Base-by-base conservation (phyloP, 495 filamentous ascomycete genomes). In the Penicillium cataractarum region DNA sequence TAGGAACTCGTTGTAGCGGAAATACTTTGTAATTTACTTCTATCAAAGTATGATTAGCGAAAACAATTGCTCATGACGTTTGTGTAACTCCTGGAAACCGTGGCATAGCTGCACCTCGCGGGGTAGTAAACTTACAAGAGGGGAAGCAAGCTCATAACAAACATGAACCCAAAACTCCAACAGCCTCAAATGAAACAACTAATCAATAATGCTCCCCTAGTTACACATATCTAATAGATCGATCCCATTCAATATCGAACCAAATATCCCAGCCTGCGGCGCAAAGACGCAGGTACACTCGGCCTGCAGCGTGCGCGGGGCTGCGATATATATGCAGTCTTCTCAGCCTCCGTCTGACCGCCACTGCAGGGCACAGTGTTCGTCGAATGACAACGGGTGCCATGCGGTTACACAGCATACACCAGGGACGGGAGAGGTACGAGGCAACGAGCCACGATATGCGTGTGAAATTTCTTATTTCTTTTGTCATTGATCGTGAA, bases 281-380 rank as follows among this genome's bases (percentile, higher is more conserved):
- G 52, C 57, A 55, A 55, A 40, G 24, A 67, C 57, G 69, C 69
- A 71, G 69, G 69, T 71, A 71, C 65, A 31, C 46, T 24, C 35
- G 33, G 33, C 27, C 39, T 33, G 31, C 42, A 53, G 60, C 35
- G 32, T 44, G 57, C 44, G 31, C 21, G 40, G 42, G 48, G 58
- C 42, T 46, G 39, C 10, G 12, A 22, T 10, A 65, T 61, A 61
- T 52, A 64, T 24, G 19, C 63, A 52, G n/a, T 29, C n/a, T 52
- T 53, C 39, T 64, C 58, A 68, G 63, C 63, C 65, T 71, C 68
- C 62, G 44, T 52, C 56, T 57, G 40, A 37, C 60, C 29, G 58
- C 61, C 17, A 29, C 33, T 53, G 57, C 51, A 52, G 19, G 24
- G 32, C 40, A 58, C 27, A 37, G n/a, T n/a, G n/a, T n/a, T 53